Percentiles rank a stretch among this genome's conserved stretches.
These are phyloP conservation scores for Globisporangium megalacanthum DNA, from an alignment of 352 stramenopile species.

Conservation along the genomic window DNA sequence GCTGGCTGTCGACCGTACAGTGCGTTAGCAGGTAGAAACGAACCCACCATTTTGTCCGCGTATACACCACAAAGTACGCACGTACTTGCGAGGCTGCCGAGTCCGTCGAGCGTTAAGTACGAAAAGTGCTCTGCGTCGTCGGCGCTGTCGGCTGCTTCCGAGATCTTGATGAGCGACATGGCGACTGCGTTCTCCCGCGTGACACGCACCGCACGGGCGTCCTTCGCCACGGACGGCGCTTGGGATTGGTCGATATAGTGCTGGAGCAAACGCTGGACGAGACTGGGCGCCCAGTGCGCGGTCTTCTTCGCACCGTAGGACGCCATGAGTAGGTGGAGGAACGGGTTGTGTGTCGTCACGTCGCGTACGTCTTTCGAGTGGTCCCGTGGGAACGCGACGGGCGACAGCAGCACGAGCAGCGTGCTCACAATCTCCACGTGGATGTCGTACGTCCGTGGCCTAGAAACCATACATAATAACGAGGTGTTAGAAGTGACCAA, in stretches of 20 bases:
- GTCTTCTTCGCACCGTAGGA: constrained; percentile 31
- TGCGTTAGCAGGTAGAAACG: not conserved
- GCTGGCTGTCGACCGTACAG: constrained; percentile 20
- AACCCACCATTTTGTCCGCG: too few species aligned
- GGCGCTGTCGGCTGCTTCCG: constrained; percentile 28
- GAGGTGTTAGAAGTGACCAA: not conserved
- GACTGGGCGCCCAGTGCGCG: constrained; percentile 34
- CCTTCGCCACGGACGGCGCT: constrained; percentile 25
- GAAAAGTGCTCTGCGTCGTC: constrained; percentile 58
- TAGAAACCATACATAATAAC: constrained; percentile 1
- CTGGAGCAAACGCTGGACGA: constrained; percentile 54
- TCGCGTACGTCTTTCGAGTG: constrained; percentile 40
- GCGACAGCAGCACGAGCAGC: constrained; percentile 61
- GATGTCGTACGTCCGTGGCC: constrained; percentile 53
- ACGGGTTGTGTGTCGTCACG: constrained; percentile 47
- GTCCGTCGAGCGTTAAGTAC: constrained; percentile 63
- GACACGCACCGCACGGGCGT: constrained; percentile 28
- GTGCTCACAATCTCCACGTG: constrained; percentile 75
- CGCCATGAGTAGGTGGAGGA: constrained; percentile 62
- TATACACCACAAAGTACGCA: constrained; percentile 11
- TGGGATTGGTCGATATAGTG: constrained; percentile 53
- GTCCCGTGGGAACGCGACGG: constrained; percentile 56
- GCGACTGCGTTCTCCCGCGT: constrained; percentile 35
- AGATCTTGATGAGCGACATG: constrained; percentile 64
- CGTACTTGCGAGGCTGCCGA: constrained; percentile 57